phyloP scores from a whole-genome alignment of 371 early-diverging fungal genomes.

The Apophysomyces ossiformis region DNA sequence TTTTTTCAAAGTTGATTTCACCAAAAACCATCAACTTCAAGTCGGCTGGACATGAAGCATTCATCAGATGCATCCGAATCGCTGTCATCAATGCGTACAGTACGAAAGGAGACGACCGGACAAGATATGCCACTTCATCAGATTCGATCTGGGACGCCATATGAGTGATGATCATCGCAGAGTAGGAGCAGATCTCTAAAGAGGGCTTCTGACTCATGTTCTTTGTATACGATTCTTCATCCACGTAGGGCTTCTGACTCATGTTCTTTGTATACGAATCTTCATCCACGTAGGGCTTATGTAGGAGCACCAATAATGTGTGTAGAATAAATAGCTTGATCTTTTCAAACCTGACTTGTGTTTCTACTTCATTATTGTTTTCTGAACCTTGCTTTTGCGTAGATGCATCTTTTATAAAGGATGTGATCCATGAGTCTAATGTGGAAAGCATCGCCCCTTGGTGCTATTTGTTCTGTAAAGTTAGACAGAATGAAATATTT shows the following conservation, averaged over 20 bases:
- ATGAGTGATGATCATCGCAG: slow-evolving; percentile 48
- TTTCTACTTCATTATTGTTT: not conserved
- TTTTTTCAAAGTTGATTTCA: slow-evolving; percentile 24
- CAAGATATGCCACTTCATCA: slow-evolving; percentile 37
- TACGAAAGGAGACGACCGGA: slow-evolving; percentile 36
- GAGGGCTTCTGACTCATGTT: slow-evolving; percentile 24
- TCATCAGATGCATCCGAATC: slow-evolving; percentile 46
- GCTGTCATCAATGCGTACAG: slow-evolving; percentile 46
- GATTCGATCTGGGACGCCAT: slow-evolving; percentile 20
- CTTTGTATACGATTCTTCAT: slow-evolving; percentile 19
- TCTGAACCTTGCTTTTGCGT: not conserved
- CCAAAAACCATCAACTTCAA: slow-evolving; percentile 26
- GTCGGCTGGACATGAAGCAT: slow-evolving; percentile 31
- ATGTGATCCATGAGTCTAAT: slow-evolving; percentile 31
- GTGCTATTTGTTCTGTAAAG: slow-evolving; percentile 14
- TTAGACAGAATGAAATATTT: not conserved
- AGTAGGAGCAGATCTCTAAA: slow-evolving; percentile 41
- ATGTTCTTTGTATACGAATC: not conserved
- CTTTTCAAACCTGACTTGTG: slow-evolving; percentile 20
- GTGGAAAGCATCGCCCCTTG: slow-evolving; percentile 38
- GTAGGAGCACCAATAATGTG: slow-evolving; percentile 40
- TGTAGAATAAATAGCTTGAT: slow-evolving; percentile 22
- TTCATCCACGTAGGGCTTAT: slow-evolving; percentile 48
- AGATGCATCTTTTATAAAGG: slow-evolving; percentile 22
- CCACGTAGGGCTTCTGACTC: slow-evolving; percentile 22